Percentiles rank a stretch among this genome's conserved stretches.
Conservation (phyloP, 2,329 filamentous ascomycete species). For the Trichoderma asperellum region DNA sequence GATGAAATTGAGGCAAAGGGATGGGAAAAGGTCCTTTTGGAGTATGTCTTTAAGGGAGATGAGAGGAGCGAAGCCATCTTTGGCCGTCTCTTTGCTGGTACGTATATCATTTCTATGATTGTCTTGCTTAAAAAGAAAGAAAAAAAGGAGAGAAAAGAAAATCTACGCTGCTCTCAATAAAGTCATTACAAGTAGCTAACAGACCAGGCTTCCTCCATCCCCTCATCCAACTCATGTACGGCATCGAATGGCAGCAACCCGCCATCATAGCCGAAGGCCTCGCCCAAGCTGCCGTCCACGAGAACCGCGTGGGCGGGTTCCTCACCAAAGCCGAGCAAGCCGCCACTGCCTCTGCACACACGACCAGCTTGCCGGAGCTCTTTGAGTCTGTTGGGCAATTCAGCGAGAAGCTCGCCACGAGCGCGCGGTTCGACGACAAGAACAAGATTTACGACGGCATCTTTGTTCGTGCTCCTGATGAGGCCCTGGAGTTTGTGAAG, state of each 20-base stretch:
- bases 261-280: slow-evolving; percentile 80
- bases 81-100: slow-evolving; percentile 67
- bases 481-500: slow-evolving; percentile 64
- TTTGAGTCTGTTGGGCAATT: slow-evolving; percentile 59
- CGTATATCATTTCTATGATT: background rate
- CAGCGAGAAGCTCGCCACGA: slow-evolving; percentile 59
- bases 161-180: background rate
- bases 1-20: slow-evolving; percentile 66
- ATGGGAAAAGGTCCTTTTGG: slow-evolving; percentile 63
- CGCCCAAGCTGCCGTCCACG: slow-evolving; percentile 75
- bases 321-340: slow-evolving; percentile 58
- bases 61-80: slow-evolving; percentile 70
- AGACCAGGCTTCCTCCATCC: slow-evolving; percentile 70
- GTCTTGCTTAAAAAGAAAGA: background rate
- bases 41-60: slow-evolving; percentile 71
- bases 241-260: slow-evolving; percentile 79
- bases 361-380: slow-evolving; percentile 52
- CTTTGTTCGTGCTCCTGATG: slow-evolving; percentile 62
- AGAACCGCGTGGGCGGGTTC: slow-evolving; percentile 57
- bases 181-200: too few relatives aligned
- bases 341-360: slow-evolving; percentile 37
- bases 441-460: slow-evolving; percentile 74
- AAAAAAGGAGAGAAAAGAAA: background rate
- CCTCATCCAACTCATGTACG: slow-evolving; percentile 83
- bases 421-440: slow-evolving; percentile 53